Evolutionary conservation across 73 alveolate genomes (phyloP).

Genomic region (Paramecium pentaurelia): DNA sequence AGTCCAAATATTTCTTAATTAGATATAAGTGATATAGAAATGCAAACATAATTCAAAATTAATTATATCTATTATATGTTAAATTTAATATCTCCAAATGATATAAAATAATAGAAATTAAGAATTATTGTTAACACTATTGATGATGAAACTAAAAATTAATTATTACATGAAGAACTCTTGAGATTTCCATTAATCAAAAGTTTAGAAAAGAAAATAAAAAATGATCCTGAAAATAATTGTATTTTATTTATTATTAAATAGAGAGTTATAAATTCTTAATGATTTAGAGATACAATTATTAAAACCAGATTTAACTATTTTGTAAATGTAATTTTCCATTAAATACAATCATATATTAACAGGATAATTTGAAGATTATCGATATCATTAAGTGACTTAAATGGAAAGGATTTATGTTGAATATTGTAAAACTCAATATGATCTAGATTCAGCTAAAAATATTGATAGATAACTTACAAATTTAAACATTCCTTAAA

Average conservation of each 20-base stretch:
- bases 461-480: background rate
- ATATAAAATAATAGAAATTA: background rate
- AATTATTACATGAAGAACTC: background rate
- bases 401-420: background rate
- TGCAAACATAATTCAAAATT: background rate
- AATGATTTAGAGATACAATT: background rate
- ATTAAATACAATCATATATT: background rate
- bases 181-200: background rate
- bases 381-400: background rate
- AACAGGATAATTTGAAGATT: background rate
- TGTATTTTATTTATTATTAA: background rate
- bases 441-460: background rate
- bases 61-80: background rate
- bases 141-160: background rate
- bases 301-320: background rate
- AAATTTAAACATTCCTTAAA: background rate
- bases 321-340: background rate
- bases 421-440: background rate
- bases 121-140: background rate
- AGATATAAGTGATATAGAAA: background rate
- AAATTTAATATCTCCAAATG: background rate
- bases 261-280: background rate
- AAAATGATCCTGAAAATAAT: background rate
- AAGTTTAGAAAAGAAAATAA: background rate
- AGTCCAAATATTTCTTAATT: background rate